A percentile compares a stretch with the other conserved stretches of the same genome.
Evolutionary conservation across 2,329 filamentous ascomycete species (phyloP).

Genomic region (Mollisiaceae sp.): DNA sequence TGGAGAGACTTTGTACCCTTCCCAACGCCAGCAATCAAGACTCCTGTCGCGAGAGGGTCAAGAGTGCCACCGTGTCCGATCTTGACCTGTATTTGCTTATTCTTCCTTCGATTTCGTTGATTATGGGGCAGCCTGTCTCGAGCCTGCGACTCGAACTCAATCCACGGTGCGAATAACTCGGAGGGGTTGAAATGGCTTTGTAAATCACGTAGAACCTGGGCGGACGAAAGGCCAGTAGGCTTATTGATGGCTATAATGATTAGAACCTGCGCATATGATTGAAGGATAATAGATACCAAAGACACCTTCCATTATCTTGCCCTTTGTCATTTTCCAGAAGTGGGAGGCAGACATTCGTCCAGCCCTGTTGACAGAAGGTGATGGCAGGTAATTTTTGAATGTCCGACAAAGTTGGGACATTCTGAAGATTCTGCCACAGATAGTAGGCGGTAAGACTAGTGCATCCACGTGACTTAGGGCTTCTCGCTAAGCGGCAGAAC

Average conservation of each 20-base stretch:
- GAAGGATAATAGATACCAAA: slow-evolving; percentile 53
- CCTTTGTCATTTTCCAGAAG: slow-evolving; percentile 40
- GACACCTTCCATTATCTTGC: slow-evolving; percentile 64
- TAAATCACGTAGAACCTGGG: slow-evolving; percentile 87
- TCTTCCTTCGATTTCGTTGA: slow-evolving; percentile 63
- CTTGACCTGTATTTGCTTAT: slow-evolving; percentile 76
- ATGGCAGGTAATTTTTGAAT: neutral
- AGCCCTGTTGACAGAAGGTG: neutral
- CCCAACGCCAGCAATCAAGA: slow-evolving; percentile 87
- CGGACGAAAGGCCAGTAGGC: slow-evolving; percentile 83
- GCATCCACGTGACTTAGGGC: too few species aligned
- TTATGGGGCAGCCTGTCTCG: slow-evolving; percentile 61
- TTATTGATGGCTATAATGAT: slow-evolving; percentile 82
- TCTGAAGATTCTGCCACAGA: neutral
- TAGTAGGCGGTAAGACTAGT: neutral
- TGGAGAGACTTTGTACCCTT: slow-evolving; percentile 83
- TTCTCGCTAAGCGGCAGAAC: too few species aligned
- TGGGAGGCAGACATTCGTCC: slow-evolving; percentile 30
- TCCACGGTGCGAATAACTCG: slow-evolving; percentile 75
- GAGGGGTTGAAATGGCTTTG: slow-evolving; percentile 86
- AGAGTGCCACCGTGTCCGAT: slow-evolving; percentile 96
- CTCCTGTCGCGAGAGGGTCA: slow-evolving; percentile 91
- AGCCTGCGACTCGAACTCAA: slow-evolving; percentile 64
- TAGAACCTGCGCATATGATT: slow-evolving; percentile 16
- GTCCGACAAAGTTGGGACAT: neutral